A percentile compares a stretch with the other conserved stretches of the same genome.
Conservation (phyloP, 2,329 filamentous ascomycete species). For the Parafenestella ontariensis region DNA sequence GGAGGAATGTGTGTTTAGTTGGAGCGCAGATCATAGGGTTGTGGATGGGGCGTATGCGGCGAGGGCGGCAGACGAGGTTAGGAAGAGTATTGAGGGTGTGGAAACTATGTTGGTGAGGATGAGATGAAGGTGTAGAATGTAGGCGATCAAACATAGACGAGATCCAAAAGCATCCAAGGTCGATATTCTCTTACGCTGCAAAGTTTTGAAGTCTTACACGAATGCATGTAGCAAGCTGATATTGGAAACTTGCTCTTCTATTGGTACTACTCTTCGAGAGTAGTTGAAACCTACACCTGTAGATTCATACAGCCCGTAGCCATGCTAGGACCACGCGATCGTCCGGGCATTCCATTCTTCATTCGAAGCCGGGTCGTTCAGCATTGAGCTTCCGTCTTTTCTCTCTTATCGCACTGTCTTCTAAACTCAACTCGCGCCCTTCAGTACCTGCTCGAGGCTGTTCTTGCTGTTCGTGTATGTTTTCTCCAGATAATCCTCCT, state of each 20-base stretch:
- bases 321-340: neutral
- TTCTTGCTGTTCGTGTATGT: slow-evolving; percentile 93
- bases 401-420: neutral
- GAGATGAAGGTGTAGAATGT: slow-evolving; percentile 15
- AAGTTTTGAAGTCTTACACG: neutral
- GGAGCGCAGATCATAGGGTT: slow-evolving; percentile 94
- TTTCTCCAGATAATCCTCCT: slow-evolving; percentile 89
- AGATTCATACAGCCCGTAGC: too few relatives aligned
- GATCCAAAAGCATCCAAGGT: slow-evolving; percentile 1
- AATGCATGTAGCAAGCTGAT: neutral
- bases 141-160: neutral
- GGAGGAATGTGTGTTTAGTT: slow-evolving; percentile 89
- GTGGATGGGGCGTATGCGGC: slow-evolving; percentile 96
- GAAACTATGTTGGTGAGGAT: slow-evolving; percentile 82
- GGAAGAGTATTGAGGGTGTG: slow-evolving; percentile 79
- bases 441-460: slow-evolving; percentile 88
- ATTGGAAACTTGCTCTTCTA: neutral
- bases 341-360: neutral
- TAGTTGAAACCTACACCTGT: too few relatives aligned
- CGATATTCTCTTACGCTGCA: neutral
- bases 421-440: slow-evolving; percentile 41
- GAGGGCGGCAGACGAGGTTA: slow-evolving; percentile 82
- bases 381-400: neutral
- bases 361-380: neutral
- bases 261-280: neutral